phyloP scores from a whole-genome alignment of 1,139 yeast genomes.

The Pichia sp. region DNA sequence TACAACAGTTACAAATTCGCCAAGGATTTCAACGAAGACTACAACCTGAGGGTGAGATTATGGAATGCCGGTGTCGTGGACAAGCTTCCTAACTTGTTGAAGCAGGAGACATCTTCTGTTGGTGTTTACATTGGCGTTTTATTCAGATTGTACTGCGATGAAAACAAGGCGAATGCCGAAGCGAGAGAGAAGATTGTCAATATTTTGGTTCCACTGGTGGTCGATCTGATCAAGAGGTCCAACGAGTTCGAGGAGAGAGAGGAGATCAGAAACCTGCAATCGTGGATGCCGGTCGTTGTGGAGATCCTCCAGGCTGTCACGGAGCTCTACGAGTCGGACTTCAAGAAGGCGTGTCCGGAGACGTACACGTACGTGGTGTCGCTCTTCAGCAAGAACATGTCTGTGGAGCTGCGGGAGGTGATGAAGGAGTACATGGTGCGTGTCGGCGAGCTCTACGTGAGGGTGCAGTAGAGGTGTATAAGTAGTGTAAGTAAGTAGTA shows the following conservation, averaged over 20 bases:
- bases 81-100: conserved; percentile 84
- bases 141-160: conserved; percentile 79
- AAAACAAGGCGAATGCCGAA: conserved; percentile 35
- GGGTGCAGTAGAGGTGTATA: not conserved
- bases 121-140: conserved; percentile 82
- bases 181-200: conserved; percentile 45
- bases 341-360: conserved; percentile 56
- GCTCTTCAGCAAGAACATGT: conserved; percentile 66
- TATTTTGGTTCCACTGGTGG: conserved; percentile 69
- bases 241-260: conserved; percentile 69
- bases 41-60: conserved; percentile 77
- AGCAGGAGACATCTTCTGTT: conserved; percentile 89
- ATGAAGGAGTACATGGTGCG: conserved; percentile 65
- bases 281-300: conserved; percentile 92
- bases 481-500: not conserved
- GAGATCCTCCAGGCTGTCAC: conserved; percentile 82
- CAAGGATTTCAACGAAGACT: conserved; percentile 82
- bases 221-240: conserved; percentile 66
- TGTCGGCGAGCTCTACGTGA: conserved; percentile 60
- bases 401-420: conserved; percentile 67
- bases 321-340: conserved; percentile 76
- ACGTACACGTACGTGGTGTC: conserved; percentile 69
- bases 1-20: conserved; percentile 79
- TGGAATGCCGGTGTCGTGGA: conserved; percentile 95
- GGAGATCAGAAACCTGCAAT: conserved; percentile 75